These are phyloP conservation scores for Calonectria henricotiae DNA, from an alignment of 2,329 filamentous ascomycete genomes.

Conservation along the genomic window DNA sequence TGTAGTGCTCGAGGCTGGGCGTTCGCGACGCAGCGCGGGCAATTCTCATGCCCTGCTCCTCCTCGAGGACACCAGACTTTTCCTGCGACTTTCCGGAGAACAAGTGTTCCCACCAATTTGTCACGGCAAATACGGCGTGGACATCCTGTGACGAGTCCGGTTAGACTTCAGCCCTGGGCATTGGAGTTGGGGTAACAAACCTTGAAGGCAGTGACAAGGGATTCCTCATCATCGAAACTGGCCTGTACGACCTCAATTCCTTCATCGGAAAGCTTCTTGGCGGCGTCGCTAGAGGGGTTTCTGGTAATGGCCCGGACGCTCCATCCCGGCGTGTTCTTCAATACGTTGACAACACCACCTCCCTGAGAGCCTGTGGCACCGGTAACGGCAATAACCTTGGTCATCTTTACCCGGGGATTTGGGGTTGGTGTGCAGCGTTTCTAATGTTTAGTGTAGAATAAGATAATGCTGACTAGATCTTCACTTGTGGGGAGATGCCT, in stretches of 20 bases:
- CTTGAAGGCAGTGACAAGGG: constrained; percentile 30
- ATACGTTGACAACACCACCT: constrained; percentile 29
- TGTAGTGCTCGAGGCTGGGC: constrained; percentile 30
- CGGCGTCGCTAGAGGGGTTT: constrained; percentile 23
- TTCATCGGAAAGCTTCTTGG: constrained; percentile 29
- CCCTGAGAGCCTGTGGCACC: constrained; percentile 28
- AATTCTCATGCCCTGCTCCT: constrained; percentile 33
- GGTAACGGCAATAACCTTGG: constrained; percentile 29
- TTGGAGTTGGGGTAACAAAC: not conserved
- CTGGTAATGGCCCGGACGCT: constrained; percentile 28
- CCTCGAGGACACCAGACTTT: constrained; percentile 20
- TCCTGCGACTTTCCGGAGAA: constrained; percentile 32
- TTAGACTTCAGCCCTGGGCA: not conserved
- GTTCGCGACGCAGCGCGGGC: constrained; percentile 31
- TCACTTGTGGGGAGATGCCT: not conserved
- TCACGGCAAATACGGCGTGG: constrained; percentile 30
- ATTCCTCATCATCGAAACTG: constrained; percentile 31
- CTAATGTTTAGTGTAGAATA: no score
- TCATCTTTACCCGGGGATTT: not conserved
- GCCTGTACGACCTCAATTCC: constrained; percentile 35
- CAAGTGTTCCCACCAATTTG: constrained; percentile 35
- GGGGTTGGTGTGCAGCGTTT: not conserved
- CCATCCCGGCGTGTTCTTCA: constrained; percentile 30
- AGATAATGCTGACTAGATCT: not conserved
- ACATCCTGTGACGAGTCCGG: not conserved